Evolutionary conservation across 331 rosid species (phyloP), one percentile per base, ranked within the genome.

Genomic region (Arachis monticola): DNA sequence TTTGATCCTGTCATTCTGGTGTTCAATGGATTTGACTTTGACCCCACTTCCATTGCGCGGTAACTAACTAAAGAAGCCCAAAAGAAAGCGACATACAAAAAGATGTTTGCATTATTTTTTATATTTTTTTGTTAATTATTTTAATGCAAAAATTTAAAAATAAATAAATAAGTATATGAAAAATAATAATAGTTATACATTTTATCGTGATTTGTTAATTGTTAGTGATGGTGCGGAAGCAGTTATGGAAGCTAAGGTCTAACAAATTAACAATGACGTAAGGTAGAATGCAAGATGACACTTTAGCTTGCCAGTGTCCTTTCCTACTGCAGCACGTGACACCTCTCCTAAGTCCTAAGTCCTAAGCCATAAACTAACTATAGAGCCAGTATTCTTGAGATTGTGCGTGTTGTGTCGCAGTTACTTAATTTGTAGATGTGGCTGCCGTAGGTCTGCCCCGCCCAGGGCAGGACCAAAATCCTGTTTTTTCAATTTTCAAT

Each of bases 291-390:
- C 56, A 59, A 67, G 30, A 67, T 46, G 56, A 5, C 17, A 40
- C 17, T 3, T 0, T 10, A n/a, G 22, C 50, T n/a, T 8, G 10
- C 60, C 60, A 47, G 62, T 60, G 1, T 62, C 77, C 77, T 14
- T 10, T 62, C 44, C 13, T 10, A 73, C 57, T 32, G 45, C 32
- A 63, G 32, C 79, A 52, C 35, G 61, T 62, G 45, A 62, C 31
- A 7, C 50, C 67, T 30, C 57, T 3, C 6, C 57, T 52, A 50
- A 52, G 30, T 27, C 30, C 30, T 52, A 51, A 4, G 14, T 13
- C 31, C 2, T 5, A 1, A 55, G 17, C 9, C 7, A 55, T 5
- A 13, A 14, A 38, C 41, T 38, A 38, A 38, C 7, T 14, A 52
- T 52, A 10, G 11, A 10, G 10, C 53, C 53, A 6, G 9, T 48